phyloP scores from a whole-genome alignment of 2,329 filamentous ascomycete species.

The Alternaria consortialis region DNA sequence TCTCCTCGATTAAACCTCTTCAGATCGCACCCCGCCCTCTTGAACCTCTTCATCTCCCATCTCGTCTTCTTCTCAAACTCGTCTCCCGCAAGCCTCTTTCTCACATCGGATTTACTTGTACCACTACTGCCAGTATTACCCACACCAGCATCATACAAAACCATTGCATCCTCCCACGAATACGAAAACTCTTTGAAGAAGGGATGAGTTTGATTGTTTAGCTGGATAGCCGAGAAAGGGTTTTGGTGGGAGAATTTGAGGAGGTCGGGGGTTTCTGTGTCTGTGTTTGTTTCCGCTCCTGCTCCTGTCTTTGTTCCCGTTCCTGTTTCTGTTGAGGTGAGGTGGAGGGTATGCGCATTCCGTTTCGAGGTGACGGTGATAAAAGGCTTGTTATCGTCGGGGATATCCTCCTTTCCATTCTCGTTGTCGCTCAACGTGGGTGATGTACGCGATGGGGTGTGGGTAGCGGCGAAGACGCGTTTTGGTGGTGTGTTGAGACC shows the following conservation, averaged over 20 bases:
- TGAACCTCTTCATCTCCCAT: conserved; percentile 49
- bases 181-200: conserved; percentile 44
- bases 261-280: conserved; percentile 32
- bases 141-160: conserved; percentile 34
- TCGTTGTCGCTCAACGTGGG: background rate
- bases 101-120: conserved; percentile 24
- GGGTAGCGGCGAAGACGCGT: conserved; percentile 20
- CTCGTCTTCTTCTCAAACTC: conserved; percentile 40
- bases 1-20: conserved; percentile 48
- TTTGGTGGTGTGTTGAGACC: conserved; percentile 33
- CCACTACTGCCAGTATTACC: conserved; percentile 20
- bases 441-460: background rate
- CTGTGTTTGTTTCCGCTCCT: conserved; percentile 1
- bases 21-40: conserved; percentile 43
- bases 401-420: conserved; percentile 21
- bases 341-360: conserved; percentile 17
- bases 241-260: conserved; percentile 41
- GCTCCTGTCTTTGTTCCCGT: background rate
- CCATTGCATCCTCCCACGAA: conserved; percentile 39
- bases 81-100: conserved; percentile 37
- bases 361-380: conserved; percentile 34
- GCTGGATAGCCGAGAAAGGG: conserved; percentile 39
- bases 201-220: conserved; percentile 34
- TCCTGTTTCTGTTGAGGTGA: conserved; percentile 20
- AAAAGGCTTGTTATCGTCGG: conserved; percentile 32